These are phyloP conservation scores for Malus domestica DNA, from an alignment of 306 rosid species.

Conservation along the genomic window DNA sequence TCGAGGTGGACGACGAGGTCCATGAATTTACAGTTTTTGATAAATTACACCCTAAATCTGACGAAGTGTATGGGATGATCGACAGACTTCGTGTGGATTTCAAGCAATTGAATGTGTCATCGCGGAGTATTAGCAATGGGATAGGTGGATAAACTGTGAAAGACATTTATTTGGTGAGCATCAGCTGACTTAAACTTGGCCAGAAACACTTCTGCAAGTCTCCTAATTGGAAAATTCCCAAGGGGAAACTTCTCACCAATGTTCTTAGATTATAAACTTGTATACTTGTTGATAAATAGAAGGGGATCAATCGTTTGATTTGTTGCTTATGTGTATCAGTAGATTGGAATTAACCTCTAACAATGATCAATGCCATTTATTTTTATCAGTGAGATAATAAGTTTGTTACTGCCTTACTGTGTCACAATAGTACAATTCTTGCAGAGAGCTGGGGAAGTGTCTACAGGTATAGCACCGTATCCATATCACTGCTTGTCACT, in stretches of 20 bases:
- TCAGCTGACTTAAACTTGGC: neutral
- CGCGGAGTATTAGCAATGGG: conserved; percentile 7
- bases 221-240: neutral
- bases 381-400: neutral
- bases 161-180: neutral
- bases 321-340: neutral
- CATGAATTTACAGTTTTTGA: conserved; percentile 73
- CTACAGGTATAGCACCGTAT: neutral
- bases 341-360: neutral
- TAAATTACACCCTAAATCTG: conserved; percentile 64
- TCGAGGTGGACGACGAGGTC: conserved; percentile 59
- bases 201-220: neutral
- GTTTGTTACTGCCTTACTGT: neutral
- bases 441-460: neutral
- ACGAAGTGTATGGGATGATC: conserved; percentile 63
- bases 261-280: neutral
- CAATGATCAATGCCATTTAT: neutral
- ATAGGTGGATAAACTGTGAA: conserved; percentile 1
- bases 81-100: conserved; percentile 50
- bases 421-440: neutral
- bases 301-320: neutral
- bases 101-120: conserved; percentile 42
- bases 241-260: neutral
- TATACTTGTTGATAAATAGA: neutral
- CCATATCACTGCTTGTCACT: neutral